Evolutionary conservation across 2,329 filamentous ascomycete species (phyloP).

Genomic region (Diaporthe velutina): DNA sequence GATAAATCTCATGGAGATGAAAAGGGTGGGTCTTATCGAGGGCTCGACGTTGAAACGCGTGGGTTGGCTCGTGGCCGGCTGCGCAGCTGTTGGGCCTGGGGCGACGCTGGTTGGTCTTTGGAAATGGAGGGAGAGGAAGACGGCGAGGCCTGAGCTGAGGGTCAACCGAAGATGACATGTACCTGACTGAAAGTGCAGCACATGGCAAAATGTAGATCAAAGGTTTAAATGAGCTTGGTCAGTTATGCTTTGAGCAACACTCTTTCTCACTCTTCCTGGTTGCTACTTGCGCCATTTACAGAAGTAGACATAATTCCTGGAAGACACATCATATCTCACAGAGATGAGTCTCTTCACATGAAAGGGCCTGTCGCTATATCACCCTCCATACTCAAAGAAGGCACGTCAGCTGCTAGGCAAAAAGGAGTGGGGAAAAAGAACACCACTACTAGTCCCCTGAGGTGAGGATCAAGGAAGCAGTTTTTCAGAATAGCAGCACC

Average conservation of each 20-base stretch:
- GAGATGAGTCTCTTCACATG: not conserved
- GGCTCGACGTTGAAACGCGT: not conserved
- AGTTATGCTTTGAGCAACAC: not conserved
- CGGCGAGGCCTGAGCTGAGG: conserved; percentile 13
- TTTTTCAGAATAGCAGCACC: not conserved
- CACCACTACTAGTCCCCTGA: not conserved
- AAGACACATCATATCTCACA: not conserved
- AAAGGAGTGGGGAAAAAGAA: not conserved
- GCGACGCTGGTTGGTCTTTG: conserved; percentile 17
- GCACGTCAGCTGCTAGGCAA: not conserved
- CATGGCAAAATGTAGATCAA: not conserved
- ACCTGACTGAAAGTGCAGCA: no score
- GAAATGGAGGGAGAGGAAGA: conserved; percentile 30
- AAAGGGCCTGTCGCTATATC: not conserved
- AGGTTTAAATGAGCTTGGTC: no score
- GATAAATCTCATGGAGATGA: conserved; percentile 15
- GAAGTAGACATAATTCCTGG: not conserved
- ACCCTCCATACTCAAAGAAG: not conserved
- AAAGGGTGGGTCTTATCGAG: conserved; percentile 1
- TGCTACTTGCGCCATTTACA: not conserved
- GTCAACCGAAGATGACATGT: not conserved
- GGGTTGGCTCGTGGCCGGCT: not conserved
- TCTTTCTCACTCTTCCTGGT: not conserved
- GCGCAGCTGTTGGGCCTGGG: conserved; percentile 16
- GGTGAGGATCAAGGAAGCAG: not conserved